Percentiles rank a stretch among this genome's conserved stretches.
Evolutionary conservation across 108 stramenopile genomes (phyloP).

Genomic region (Cyclotella choctawhatcheeana): DNA sequence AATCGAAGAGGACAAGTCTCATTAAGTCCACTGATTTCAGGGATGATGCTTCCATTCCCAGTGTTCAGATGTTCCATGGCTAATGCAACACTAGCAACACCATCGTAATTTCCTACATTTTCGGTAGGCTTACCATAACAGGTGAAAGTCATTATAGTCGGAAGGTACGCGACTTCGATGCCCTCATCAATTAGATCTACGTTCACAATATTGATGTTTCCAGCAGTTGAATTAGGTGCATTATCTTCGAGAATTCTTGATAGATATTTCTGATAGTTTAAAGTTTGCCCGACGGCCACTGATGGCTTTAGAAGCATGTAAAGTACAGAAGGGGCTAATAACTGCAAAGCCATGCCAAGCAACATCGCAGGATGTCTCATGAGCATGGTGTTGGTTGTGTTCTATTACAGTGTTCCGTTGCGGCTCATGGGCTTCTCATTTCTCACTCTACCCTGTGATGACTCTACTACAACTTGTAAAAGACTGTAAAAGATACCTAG

Average conservation of each 20-base stretch:
- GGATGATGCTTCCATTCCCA: slow-evolving; percentile 35
- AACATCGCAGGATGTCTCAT: too few relatives aligned
- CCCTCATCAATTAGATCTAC: neutral
- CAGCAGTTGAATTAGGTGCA: neutral
- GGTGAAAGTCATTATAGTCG: neutral
- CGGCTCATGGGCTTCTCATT: too few relatives aligned
- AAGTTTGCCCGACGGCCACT: neutral
- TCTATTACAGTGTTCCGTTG: too few relatives aligned
- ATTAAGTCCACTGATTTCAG: slow-evolving; percentile 21
- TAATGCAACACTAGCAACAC: slow-evolving; percentile 17
- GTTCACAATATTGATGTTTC: neutral
- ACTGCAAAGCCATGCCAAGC: too few relatives aligned
- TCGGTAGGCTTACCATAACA: neutral
- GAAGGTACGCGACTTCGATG: neutral
- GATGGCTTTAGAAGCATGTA: neutral
- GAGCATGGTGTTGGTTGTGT: too few relatives aligned
- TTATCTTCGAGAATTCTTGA: slow-evolving; percentile 4
- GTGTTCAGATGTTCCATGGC: slow-evolving; percentile 36
- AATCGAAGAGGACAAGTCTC: slow-evolving; percentile 9
- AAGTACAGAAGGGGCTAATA: too few relatives aligned
- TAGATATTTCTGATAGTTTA: neutral
- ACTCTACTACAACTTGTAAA: too few relatives aligned
- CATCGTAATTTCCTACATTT: slow-evolving; percentile 18
- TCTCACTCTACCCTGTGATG: too few relatives aligned
- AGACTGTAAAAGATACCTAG: too few relatives aligned